A percentile compares a stretch with the other conserved stretches of the same genome.
These are phyloP conservation scores for Pilasporangium apinafurcum DNA, from an alignment of 352 stramenopile species.

Conservation along the genomic window DNA sequence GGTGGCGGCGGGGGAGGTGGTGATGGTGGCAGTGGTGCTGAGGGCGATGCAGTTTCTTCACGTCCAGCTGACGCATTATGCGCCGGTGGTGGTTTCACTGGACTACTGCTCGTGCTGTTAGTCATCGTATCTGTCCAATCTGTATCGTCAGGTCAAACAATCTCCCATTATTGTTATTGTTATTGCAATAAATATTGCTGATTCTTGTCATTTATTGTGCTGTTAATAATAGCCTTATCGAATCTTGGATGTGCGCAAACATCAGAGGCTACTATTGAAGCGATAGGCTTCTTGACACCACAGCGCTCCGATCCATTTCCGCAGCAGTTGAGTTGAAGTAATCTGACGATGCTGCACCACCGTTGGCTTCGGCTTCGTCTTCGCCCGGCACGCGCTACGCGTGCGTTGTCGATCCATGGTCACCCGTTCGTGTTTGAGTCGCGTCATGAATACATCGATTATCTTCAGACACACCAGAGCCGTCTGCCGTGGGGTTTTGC, in stretches of 20 bases:
- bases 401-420: conserved; percentile 34
- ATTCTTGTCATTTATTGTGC: too few relatives aligned
- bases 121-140: too few relatives aligned
- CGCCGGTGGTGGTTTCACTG: background rate
- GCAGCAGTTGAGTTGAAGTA: too few relatives aligned
- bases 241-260: too few relatives aligned
- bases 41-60: conserved; percentile 8
- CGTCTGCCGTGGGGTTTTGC: conserved; percentile 84
- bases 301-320: background rate
- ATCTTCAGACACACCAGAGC: conserved; percentile 65
- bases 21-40: conserved; percentile 20
- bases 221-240: too few relatives aligned
- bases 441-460: conserved; percentile 77
- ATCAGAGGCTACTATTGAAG: too few relatives aligned
- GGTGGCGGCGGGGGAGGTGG: conserved; percentile 30
- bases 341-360: conserved; percentile 7
- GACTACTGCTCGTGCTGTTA: background rate
- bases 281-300: background rate
- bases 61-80: conserved; percentile 4
- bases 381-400: conserved; percentile 12
- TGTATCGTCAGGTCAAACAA: background rate
- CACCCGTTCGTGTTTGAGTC: conserved; percentile 78
- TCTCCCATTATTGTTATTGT: background rate
- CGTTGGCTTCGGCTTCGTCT: conserved; percentile 1
- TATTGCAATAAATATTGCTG: background rate